A percentile compares a stretch with the other conserved stretches of the same genome.
phyloP scores from a whole-genome alignment of 2,329 filamentous ascomycete genomes.

The Penicillium concentricum region DNA sequence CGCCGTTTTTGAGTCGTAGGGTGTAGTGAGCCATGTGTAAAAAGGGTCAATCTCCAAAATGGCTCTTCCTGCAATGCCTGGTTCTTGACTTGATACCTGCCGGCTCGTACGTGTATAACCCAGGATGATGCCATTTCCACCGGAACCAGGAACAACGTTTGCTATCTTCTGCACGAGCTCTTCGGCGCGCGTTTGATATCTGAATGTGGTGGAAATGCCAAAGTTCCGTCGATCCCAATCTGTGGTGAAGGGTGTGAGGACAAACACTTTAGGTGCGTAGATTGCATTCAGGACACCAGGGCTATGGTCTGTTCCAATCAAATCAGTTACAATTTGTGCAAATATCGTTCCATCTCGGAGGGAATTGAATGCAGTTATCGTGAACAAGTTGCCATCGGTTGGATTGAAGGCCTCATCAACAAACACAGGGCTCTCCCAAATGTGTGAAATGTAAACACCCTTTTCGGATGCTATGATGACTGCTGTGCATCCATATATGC shows the following conservation, averaged over 20 bases:
- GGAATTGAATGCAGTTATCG: background rate
- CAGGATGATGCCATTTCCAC: background rate
- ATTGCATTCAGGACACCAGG: constrained; percentile 1
- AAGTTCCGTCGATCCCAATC: background rate
- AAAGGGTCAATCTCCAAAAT: constrained; percentile 1
- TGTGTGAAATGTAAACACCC: background rate
- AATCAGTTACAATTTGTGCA: background rate
- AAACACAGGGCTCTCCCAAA: constrained; percentile 1
- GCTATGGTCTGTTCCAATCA: background rate
- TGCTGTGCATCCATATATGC: background rate
- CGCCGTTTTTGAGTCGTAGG: background rate
- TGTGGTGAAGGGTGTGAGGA: background rate
- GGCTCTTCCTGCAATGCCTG: constrained; percentile 1
- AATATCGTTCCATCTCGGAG: background rate
- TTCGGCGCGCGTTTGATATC: background rate
- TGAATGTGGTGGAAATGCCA: background rate
- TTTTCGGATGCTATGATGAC: constrained; percentile 3
- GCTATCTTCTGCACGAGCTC: background rate
- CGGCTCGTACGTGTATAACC: constrained; percentile 1
- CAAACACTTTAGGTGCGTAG: constrained; percentile 2
- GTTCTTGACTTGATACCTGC: background rate
- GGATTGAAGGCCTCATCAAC: background rate
- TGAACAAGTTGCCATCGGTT: background rate
- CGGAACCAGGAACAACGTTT: background rate
- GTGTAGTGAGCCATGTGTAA: background rate